Conservation (phyloP, 1,284 basidiomycete genomes). For the Leccinum subrobustum region DNA sequence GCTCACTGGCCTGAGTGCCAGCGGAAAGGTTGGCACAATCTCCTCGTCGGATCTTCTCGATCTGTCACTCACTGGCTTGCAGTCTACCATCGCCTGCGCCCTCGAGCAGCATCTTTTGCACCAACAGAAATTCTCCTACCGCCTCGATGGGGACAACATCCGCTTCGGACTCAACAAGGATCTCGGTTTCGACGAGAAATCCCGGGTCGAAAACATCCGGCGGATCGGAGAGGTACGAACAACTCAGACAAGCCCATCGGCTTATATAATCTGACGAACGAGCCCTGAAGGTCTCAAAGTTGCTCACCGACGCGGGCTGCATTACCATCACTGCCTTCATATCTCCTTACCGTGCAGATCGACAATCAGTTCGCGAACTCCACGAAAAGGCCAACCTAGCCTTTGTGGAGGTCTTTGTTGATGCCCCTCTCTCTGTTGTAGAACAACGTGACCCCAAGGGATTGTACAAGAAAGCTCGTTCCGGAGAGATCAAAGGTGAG, state of each 20-base stretch:
- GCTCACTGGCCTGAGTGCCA: constrained; percentile 92
- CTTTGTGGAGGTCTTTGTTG: constrained; percentile 95
- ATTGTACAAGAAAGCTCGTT: constrained; percentile 94
- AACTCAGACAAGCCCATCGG: neutral
- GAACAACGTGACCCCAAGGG: constrained; percentile 97
- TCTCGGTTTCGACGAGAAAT: constrained; percentile 94
- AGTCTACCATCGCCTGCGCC: constrained; percentile 97
- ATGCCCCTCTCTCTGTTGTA: constrained; percentile 87
- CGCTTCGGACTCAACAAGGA: constrained; percentile 98
- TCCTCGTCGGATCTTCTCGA: neutral
- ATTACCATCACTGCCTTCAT: constrained; percentile 96
- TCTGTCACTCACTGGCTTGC: constrained; percentile 3
- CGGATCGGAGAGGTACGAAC: constrained; percentile 87
- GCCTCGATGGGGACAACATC: constrained; percentile 96
- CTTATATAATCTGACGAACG: constrained; percentile 10
- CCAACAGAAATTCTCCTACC: constrained; percentile 82
- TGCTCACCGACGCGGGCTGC: constrained; percentile 88
- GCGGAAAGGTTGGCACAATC: constrained; percentile 70
- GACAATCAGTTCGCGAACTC: constrained; percentile 80
- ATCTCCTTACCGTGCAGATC: constrained; percentile 93
- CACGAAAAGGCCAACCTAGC: constrained; percentile 74
- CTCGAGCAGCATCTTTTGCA: constrained; percentile 96
- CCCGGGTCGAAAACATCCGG: constrained; percentile 96
- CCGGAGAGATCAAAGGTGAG: constrained; percentile 93
- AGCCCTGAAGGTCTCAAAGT: constrained; percentile 76